These are phyloP conservation scores for Aspergillus bridgeri DNA, from an alignment of 495 filamentous ascomycete species.

Conservation along the genomic window DNA sequence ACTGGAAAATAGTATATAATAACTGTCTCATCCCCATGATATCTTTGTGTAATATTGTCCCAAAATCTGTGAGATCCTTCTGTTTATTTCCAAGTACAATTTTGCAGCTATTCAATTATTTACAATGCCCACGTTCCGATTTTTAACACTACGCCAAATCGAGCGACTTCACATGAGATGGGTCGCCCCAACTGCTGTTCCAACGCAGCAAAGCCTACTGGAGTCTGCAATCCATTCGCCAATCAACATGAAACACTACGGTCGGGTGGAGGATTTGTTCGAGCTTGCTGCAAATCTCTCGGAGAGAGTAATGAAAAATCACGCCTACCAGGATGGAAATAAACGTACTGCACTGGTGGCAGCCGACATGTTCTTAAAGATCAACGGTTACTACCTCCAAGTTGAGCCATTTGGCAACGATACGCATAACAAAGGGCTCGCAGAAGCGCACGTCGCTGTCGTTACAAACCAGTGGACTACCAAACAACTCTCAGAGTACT, in stretches of 20 bases:
- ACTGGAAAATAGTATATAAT: too few relatives aligned
- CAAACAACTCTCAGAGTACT: constrained; percentile 22
- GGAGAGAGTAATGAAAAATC: constrained; percentile 33
- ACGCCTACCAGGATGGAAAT: constrained; percentile 33
- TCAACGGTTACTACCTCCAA: constrained; percentile 31
- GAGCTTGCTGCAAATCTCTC: constrained; percentile 28
- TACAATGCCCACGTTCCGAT: neutral
- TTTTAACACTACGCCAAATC: neutral
- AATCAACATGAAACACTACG: constrained; percentile 30
- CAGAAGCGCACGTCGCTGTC: constrained; percentile 26
- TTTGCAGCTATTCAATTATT: neutral
- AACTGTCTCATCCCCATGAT: too few relatives aligned
- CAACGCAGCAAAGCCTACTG: constrained; percentile 1
- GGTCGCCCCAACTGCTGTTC: neutral
- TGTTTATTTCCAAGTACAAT: too few relatives aligned
- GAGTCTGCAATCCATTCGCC: constrained; percentile 31
- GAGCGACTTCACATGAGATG: neutral
- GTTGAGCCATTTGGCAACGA: constrained; percentile 15
- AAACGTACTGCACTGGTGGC: constrained; percentile 33
- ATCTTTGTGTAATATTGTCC: too few relatives aligned
- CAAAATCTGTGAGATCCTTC: too few relatives aligned
- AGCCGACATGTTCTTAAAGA: constrained; percentile 33
- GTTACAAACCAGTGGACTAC: constrained; percentile 25
- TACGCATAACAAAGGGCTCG: constrained; percentile 15
- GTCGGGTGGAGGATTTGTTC: constrained; percentile 24